Conservation (phyloP, 495 filamentous ascomycete species). For the Penicillium lagena region DNA sequence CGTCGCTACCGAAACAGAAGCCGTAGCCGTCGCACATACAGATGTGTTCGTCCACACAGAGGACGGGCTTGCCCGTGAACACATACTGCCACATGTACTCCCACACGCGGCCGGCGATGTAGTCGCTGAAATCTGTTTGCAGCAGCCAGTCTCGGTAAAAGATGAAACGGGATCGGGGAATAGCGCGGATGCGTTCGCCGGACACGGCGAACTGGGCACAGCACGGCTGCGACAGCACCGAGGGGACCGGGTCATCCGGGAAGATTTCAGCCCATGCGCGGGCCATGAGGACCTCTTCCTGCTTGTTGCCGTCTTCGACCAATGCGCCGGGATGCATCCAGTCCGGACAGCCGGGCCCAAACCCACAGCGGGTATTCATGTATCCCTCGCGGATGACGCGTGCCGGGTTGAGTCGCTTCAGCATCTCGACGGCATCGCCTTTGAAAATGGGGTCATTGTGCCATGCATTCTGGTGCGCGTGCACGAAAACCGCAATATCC, state of each 20-base stretch:
- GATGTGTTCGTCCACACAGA: constrained; percentile 58
- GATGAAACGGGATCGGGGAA: constrained; percentile 54
- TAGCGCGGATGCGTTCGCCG: constrained; percentile 46
- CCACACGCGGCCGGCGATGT: constrained; percentile 64
- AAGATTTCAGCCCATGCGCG: constrained; percentile 51
- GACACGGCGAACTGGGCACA: constrained; percentile 67
- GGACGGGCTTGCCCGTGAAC: constrained; percentile 51
- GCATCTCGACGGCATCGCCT: constrained; percentile 45
- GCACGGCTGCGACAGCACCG: constrained; percentile 49
- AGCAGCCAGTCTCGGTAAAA: constrained; percentile 66
- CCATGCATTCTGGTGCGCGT: constrained; percentile 60
- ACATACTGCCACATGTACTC: constrained; percentile 73
- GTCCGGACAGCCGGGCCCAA: constrained; percentile 56
- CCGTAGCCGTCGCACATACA: constrained; percentile 78
- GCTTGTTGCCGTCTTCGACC: constrained; percentile 44
- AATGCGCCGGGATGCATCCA: constrained; percentile 57
- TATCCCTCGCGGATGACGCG: constrained; percentile 53
- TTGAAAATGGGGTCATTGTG: constrained; percentile 54
- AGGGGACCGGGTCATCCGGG: constrained; percentile 45
- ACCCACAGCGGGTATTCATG: constrained; percentile 59
- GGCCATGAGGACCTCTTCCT: constrained; percentile 56
- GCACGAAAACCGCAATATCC: constrained; percentile 65
- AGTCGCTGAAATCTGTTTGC: constrained; percentile 54
- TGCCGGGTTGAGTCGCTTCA: constrained; percentile 45
- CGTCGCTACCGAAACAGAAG: constrained; percentile 63